Evolutionary conservation across 495 filamentous ascomycete genomes (phyloP).

Genomic region (Tuber microsphaerosporum): DNA sequence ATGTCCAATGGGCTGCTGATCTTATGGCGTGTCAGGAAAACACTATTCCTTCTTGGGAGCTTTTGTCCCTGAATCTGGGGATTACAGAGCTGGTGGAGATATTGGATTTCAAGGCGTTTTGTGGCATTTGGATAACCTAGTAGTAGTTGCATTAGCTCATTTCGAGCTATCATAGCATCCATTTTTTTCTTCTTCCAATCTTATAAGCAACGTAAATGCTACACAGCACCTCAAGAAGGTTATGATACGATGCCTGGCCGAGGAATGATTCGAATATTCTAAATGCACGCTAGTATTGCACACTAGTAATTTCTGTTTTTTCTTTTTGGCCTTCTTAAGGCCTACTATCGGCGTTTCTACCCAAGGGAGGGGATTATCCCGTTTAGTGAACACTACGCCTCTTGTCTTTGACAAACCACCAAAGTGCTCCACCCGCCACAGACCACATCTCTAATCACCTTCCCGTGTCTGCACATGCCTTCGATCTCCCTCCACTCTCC

Average conservation of each 20-base stretch:
- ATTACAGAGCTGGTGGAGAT: no score
- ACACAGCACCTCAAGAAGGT: not conserved
- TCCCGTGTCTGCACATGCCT: not conserved
- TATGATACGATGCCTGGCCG: not conserved
- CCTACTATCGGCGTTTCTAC: not conserved
- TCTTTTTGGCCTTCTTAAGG: not conserved
- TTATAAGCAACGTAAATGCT: not conserved
- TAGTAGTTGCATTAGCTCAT: not conserved
- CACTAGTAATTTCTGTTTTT: not conserved
- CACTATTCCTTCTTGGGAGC: no score
- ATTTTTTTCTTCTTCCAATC: not conserved
- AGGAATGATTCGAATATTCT: not conserved
- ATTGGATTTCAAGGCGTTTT: no score
- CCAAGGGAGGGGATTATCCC: not conserved
- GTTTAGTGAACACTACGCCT: not conserved
- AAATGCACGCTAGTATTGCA: not conserved
- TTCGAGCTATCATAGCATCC: not conserved
- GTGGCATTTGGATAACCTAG: not conserved
- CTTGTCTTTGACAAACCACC: not conserved
- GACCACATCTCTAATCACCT: constrained; percentile 7
- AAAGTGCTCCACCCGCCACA: constrained; percentile 29
- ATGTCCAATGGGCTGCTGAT: no score
- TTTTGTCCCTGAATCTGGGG: no score
- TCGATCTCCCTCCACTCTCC: constrained; percentile 25
- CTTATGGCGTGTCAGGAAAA: no score